These are phyloP conservation scores for Silene latifolia DNA, from an alignment of 148 eudicot genomes.

Conservation along the genomic window DNA sequence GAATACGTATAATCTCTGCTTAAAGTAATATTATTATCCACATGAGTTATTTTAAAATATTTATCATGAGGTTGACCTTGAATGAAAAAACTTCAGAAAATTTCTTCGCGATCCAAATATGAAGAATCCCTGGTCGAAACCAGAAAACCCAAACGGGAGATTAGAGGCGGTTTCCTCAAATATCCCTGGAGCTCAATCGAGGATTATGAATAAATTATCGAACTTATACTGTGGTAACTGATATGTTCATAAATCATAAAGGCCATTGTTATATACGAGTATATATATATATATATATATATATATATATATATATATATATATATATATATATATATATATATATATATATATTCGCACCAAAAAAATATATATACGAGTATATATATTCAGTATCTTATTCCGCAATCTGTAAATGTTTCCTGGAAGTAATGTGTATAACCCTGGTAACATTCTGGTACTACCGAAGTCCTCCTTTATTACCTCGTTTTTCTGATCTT, in stretches of 20 bases:
- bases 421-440: neutral
- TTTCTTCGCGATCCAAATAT: constrained; percentile 76
- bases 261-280: too few relatives aligned
- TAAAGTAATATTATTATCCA: too few relatives aligned
- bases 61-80: too few relatives aligned
- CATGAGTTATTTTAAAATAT: too few relatives aligned
- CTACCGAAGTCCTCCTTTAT: neutral
- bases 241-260: too few relatives aligned
- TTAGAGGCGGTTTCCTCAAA: constrained; percentile 50
- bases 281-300: too few relatives aligned
- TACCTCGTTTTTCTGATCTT: too few relatives aligned
- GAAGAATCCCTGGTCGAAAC: constrained; percentile 83
- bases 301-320: too few relatives aligned
- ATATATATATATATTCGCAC: too few relatives aligned
- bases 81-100: constrained; percentile 86
- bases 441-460: neutral
- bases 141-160: constrained; percentile 52
- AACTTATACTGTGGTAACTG: neutral
- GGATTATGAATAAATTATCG: constrained; percentile 50
- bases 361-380: too few relatives aligned
- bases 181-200: constrained; percentile 70
- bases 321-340: too few relatives aligned
- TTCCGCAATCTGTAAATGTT: neutral
- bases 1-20: too few relatives aligned
- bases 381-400: neutral